Conservation (phyloP, 1,284 basidiomycete species). For the Moesziomyces globuligerus region DNA sequence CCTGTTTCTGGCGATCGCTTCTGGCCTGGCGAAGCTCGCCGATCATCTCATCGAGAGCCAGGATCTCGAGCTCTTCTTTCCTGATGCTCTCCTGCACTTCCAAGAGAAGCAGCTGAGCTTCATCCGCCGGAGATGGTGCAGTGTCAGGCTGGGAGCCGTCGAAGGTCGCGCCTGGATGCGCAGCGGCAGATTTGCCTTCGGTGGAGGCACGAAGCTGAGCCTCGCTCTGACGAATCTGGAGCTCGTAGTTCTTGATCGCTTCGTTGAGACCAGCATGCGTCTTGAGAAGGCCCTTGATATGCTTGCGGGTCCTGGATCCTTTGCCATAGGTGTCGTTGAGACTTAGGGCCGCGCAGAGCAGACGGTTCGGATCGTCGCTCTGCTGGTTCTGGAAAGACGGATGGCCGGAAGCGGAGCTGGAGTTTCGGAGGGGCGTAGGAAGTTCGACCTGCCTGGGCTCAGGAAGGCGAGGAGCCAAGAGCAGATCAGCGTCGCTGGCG, state of each 20-base stretch:
- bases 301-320: slow-evolving; percentile 59
- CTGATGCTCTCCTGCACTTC: slow-evolving; percentile 47
- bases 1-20: slow-evolving; percentile 24
- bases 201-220: slow-evolving; percentile 24
- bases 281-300: slow-evolving; percentile 62
- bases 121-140: slow-evolving; percentile 8
- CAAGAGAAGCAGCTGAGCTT: slow-evolving; percentile 21
- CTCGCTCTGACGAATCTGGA: slow-evolving; percentile 42
- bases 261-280: slow-evolving; percentile 44
- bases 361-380: slow-evolving; percentile 23
- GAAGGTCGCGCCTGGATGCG: slow-evolving; percentile 2
- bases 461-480: slow-evolving; percentile 40
- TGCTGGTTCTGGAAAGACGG: slow-evolving; percentile 22
- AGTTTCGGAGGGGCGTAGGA: slow-evolving; percentile 39
- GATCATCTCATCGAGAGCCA: slow-evolving; percentile 64
- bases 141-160: slow-evolving; percentile 3
- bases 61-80: slow-evolving; percentile 63
- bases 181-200: slow-evolving; percentile 15
- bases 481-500: slow-evolving; percentile 26
- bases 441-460: slow-evolving; percentile 35
- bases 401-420: slow-evolving; percentile 8
- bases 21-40: slow-evolving; percentile 48
- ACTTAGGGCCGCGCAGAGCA: slow-evolving; percentile 54
- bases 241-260: slow-evolving; percentile 40
- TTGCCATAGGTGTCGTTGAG: slow-evolving; percentile 55